Conservation (phyloP, 306 rosid species). For the Medicago truncatula region MtrunA17r5.0-ANR NC_053043.1:42322001-42322500, state of each 20-base stretch:
- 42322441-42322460: too few relatives aligned
- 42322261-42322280: too few relatives aligned
- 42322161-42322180: slow-evolving; percentile 23
- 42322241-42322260: too few relatives aligned
- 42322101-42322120: not conserved
- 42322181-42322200: not conserved
- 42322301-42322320: slow-evolving; percentile 16
- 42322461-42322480: too few relatives aligned
- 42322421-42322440: too few relatives aligned
- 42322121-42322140: slow-evolving; percentile 17
- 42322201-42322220: not conserved
- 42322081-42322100: slow-evolving; percentile 1
- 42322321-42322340: too few relatives aligned
- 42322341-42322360: too few relatives aligned
- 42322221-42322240: too few relatives aligned
- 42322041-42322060: not conserved
- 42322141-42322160: slow-evolving; percentile 10
- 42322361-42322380: too few relatives aligned
- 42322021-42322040: slow-evolving; percentile 10
- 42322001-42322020: not conserved
- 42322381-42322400: too few relatives aligned
- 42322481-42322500: too few relatives aligned
- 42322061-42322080: slow-evolving; percentile 3
- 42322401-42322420: too few relatives aligned
- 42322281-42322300: not conserved